phyloP scores from a whole-genome alignment of 2,329 filamentous ascomycete species.

The Ceratocystis harringtonii region DNA sequence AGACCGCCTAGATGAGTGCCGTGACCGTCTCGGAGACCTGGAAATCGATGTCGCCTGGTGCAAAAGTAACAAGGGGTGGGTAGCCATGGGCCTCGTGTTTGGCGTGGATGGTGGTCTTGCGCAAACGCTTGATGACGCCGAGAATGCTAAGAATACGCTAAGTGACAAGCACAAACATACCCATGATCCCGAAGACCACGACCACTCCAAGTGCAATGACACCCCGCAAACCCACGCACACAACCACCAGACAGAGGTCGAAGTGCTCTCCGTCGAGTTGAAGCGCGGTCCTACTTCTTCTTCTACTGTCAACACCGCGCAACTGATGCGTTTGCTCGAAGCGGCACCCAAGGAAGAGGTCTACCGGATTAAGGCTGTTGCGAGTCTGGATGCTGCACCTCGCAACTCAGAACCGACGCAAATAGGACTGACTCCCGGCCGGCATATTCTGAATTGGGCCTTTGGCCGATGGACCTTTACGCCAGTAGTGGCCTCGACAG shows the following conservation, averaged over 20 bases:
- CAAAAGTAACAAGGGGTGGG: slow-evolving; percentile 67
- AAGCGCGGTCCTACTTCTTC: slow-evolving; percentile 25
- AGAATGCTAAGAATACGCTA: slow-evolving; percentile 20
- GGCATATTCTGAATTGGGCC: slow-evolving; percentile 95
- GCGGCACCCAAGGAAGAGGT: slow-evolving; percentile 80
- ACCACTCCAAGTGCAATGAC: slow-evolving; percentile 28
- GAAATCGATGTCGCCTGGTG: slow-evolving; percentile 70
- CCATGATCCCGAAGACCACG: slow-evolving; percentile 22
- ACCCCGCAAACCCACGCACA: slow-evolving; percentile 29
- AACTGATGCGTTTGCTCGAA: slow-evolving; percentile 52
- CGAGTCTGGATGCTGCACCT: slow-evolving; percentile 34
- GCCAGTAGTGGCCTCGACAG: slow-evolving; percentile 30
- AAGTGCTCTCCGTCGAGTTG: slow-evolving; percentile 73
- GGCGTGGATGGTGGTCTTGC: slow-evolving; percentile 76
- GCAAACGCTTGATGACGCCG: slow-evolving; percentile 33
- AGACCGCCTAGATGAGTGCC: slow-evolving; percentile 56
- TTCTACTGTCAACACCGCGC: slow-evolving; percentile 38
- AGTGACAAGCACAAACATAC: slow-evolving; percentile 23
- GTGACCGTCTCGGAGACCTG: slow-evolving; percentile 66
- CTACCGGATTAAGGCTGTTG: slow-evolving; percentile 76
- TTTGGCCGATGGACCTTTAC: slow-evolving; percentile 94
- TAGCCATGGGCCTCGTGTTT: slow-evolving; percentile 66
- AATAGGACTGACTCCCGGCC: slow-evolving; percentile 24
- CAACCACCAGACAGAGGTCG: slow-evolving; percentile 70
- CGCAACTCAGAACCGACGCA: slow-evolving; percentile 37